phyloP scores from a whole-genome alignment of 2,329 filamentous ascomycete species.

The Calcarisporium arbuscula region DNA sequence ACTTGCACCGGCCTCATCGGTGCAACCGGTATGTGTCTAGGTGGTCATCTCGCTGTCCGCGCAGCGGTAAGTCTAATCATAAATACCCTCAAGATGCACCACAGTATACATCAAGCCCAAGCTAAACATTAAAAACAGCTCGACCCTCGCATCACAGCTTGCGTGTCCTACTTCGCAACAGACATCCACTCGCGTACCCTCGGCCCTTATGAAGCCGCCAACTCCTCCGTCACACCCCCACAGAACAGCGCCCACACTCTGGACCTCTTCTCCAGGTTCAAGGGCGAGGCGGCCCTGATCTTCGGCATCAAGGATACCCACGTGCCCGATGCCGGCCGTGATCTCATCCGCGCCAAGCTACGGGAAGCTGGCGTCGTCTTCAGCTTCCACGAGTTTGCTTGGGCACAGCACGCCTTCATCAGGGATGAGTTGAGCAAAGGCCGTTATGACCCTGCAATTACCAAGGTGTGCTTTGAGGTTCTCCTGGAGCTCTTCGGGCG shows the following conservation, averaged over 20 bases:
- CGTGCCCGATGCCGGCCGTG: slow-evolving; percentile 76
- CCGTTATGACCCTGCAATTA: slow-evolving; percentile 83
- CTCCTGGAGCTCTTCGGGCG: slow-evolving; percentile 79
- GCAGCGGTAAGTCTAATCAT: slow-evolving; percentile 45
- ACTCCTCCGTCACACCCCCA: slow-evolving; percentile 33
- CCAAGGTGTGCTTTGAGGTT: slow-evolving; percentile 86
- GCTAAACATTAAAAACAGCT: slow-evolving; percentile 46
- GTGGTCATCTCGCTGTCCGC: slow-evolving; percentile 72
- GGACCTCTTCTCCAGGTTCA: slow-evolving; percentile 56
- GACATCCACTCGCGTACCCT: slow-evolving; percentile 79
- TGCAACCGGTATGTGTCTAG: slow-evolving; percentile 85
- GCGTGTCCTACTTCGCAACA: slow-evolving; percentile 86
- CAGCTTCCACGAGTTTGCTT: slow-evolving; percentile 84
- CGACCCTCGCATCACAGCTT: slow-evolving; percentile 68
- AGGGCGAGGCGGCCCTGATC: slow-evolving; percentile 45
- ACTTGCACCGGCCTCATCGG: slow-evolving; percentile 80
- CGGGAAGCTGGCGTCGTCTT: slow-evolving; percentile 69
- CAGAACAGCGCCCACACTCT: slow-evolving; percentile 42
- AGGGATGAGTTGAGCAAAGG: slow-evolving; percentile 88
- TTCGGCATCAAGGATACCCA: slow-evolving; percentile 75
- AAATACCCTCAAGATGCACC: too few relatives aligned
- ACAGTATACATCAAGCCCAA: too few relatives aligned
- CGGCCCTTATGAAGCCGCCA: slow-evolving; percentile 50
- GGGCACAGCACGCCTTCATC: slow-evolving; percentile 93
- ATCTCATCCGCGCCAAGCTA: slow-evolving; percentile 76